Evolutionary conservation across 169 alveolate genomes (phyloP), one percentile per base, ranked within the genome.

Genomic region (Perkinsus olseni): DNA sequence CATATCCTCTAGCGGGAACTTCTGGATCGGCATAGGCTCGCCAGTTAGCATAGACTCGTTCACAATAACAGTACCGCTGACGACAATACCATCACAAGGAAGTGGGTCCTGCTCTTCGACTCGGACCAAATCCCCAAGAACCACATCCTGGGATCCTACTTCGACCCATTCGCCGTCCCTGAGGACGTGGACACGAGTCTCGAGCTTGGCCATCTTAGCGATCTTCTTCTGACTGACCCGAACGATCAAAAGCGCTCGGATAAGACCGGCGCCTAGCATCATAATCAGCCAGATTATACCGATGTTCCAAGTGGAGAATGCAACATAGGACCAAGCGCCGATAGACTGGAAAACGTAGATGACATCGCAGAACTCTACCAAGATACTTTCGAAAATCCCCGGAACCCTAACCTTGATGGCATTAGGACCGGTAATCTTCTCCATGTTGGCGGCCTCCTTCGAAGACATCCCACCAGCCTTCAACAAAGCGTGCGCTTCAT

Each of bases 21-120:
- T 91, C 74, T 91, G 93, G 74, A 91, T 91, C 24, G 93, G 93
- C 93, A 91, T 91, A 11, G 93, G 74, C 74, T 91, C 93, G n/a
- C 93, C 93, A 0, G 93, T 91, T 39, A 91, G 38, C 48, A 39
- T 91, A 13, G 74, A 37, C 39, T 91, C 93, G 74, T 91, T 91
- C 0, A 91, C 93, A 48, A 91, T 51, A 1, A 91, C 93, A 11
- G 48, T 39, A 40, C 93, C 93, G 13, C 28, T 34, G 3, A 91
- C 36, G 28, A 91, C 93, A 17, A 91, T 51, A 31, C 93, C 48
- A 62, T 91, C 93, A 39, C 93, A 91, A 0, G 93, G 93, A 0
- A 91, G 82, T 21, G 82, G 82, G 17, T 62, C 82, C 17, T 62
- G 82, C 82, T 62, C 82, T 62, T 62, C 82, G 82, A 62, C 82